phyloP scores from a whole-genome alignment of 331 rosid species.

The Quercus phellos region DNA sequence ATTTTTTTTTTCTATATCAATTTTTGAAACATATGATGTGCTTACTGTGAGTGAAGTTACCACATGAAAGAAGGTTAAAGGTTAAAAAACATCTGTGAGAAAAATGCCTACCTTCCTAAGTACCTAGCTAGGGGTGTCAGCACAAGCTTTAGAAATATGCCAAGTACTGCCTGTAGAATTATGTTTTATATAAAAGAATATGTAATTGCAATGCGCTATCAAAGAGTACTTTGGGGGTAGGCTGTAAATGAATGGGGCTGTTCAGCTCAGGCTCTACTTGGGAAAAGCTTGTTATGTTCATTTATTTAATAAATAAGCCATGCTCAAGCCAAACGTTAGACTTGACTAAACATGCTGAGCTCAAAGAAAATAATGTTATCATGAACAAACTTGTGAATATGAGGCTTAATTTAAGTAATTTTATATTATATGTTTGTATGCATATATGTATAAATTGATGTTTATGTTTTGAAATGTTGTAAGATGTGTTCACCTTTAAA shows the following conservation, averaged over 20 bases:
- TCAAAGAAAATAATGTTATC: no score
- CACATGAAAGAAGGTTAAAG: neutral
- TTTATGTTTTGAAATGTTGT: neutral
- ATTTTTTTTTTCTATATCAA: slow-evolving; percentile 13
- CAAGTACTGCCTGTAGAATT: neutral
- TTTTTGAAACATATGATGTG: neutral
- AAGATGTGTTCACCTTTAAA: neutral
- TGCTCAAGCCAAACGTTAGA: no score
- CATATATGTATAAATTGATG: neutral
- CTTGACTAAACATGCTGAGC: no score
- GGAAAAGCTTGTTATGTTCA: no score
- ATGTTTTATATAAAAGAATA: neutral
- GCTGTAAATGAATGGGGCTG: no score
- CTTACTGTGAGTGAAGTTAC: slow-evolving; percentile 5
- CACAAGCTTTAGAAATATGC: neutral
- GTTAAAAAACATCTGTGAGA: slow-evolving; percentile 1
- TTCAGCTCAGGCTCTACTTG: no score
- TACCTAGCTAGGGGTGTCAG: neutral
- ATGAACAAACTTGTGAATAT: no score
- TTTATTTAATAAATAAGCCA: no score
- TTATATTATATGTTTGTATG: no score
- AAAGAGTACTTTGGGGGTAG: neutral
- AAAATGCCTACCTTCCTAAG: neutral
- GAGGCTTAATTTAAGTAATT: no score
- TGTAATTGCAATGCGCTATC: neutral